Percentiles rank a stretch among this genome's conserved stretches.
Evolutionary conservation across 169 alveolate genomes (phyloP).

Genomic region (Cystoisospora suis): DNA sequence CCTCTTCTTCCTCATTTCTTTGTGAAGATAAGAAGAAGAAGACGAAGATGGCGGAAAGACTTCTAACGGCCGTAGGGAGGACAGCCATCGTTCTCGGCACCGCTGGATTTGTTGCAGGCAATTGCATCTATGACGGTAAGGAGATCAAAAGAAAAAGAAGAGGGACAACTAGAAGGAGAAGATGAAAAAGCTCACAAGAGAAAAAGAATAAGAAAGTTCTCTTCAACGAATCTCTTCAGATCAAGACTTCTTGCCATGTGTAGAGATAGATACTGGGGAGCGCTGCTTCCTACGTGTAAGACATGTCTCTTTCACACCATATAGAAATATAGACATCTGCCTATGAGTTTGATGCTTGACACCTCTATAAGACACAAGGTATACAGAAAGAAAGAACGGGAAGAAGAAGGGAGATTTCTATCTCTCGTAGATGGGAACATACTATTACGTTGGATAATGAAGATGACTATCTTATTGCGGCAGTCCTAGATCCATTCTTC

Average conservation of each 20-base stretch:
- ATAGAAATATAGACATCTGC: no score
- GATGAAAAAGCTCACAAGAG: background rate
- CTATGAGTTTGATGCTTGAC: no score
- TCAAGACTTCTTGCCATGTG: no score
- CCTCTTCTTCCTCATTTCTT: background rate
- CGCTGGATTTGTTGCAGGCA: conserved; percentile 79
- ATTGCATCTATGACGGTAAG: conserved; percentile 83
- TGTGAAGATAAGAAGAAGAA: background rate
- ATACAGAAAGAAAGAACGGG: no score
- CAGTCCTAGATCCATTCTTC: background rate
- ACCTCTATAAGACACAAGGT: no score
- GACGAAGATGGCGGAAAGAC: conserved; percentile 74
- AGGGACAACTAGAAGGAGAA: no score
- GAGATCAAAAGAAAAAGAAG: background rate
- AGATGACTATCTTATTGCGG: background rate
- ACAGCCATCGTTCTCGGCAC: conserved; percentile 82
- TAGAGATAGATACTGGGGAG: no score
- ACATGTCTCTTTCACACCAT: background rate
- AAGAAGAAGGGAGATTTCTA: no score
- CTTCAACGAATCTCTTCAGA: background rate
- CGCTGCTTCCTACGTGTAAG: background rate
- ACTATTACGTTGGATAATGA: no score
- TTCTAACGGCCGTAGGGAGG: conserved; percentile 76
- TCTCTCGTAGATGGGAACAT: no score
- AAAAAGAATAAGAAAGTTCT: background rate